Base-by-base conservation (phyloP, 2,329 filamentous ascomycete species). In the Pochonia chlamydosporia region DNA sequence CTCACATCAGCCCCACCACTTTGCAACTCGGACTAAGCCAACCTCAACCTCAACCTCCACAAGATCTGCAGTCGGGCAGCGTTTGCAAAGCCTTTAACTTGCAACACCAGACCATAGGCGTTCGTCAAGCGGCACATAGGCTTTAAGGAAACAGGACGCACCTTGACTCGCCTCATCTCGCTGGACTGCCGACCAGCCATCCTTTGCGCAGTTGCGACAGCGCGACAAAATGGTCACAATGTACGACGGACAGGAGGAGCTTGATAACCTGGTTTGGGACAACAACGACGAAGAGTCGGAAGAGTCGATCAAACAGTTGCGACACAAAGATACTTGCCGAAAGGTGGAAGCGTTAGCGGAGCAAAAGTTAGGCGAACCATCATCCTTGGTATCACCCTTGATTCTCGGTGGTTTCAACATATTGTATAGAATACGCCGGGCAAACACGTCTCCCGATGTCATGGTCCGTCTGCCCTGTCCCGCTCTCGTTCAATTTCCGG, bases 241-340 rank as follows among this genome's bases (percentile, higher is more conserved):
- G 26, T 28, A 28, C 26, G 26, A 28, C 26, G 26, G 26, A 7
- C 26, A 28, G 26, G 26, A 63, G 37, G 55, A 63, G 33, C 54
- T 54, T 36, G 60, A 63, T 33, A 56, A 59, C 14, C 50, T 63
- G 39, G 62, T 56, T 2, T 63, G 56, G 59, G 59, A 63, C 43
- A 49, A 50, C 11, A 61, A 51, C 41, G 61, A 64, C 44, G 56
- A 58, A 36, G 37, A 45, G 28, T 61, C 48, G 47, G 60, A 61
- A 8, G 45, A 57, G 33, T 52, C 54, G 9, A 36, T 52, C 20
- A 59, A 59, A 40, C 48, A 58, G 24, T 47, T 61, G 7, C 42
- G 54, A 25, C 40, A 50, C 14, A 21, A 37, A 20, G 48, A 46
- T 2, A 53, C 50, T 0, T 59, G 51, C 30, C 57, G 52, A 21